Conservation (phyloP, 1,284 basidiomycete species). For the Ustilago xerochloae region DNA sequence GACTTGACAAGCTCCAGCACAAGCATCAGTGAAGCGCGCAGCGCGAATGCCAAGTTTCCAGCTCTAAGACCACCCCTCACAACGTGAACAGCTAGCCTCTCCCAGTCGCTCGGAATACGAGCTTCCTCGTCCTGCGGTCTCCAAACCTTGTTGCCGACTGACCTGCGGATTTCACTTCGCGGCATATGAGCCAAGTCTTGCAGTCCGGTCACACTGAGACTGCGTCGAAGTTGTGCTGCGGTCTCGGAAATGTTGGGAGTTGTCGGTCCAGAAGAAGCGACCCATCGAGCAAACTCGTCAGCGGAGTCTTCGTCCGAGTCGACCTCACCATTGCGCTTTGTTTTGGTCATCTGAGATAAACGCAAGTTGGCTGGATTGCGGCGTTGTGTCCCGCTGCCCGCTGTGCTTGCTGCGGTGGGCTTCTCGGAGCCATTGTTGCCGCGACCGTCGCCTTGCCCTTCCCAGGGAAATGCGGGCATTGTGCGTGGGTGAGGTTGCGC, state of each 20-base stretch:
- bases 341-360: constrained; percentile 43
- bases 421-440: constrained; percentile 9
- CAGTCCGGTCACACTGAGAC: constrained; percentile 56
- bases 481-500: neutral
- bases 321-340: constrained; percentile 18
- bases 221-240: constrained; percentile 59
- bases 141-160: constrained; percentile 65
- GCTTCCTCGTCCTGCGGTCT: constrained; percentile 63
- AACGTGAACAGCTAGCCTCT: constrained; percentile 63
- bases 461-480: constrained; percentile 5
- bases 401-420: neutral
- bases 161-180: constrained; percentile 52
- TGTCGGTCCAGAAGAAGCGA: constrained; percentile 44
- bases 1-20: constrained; percentile 62
- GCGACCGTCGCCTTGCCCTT: neutral
- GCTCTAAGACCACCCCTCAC: constrained; percentile 59
- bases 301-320: constrained; percentile 47
- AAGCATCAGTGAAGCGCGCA: constrained; percentile 56
- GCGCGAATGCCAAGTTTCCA: constrained; percentile 60
- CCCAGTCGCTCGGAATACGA: constrained; percentile 63
- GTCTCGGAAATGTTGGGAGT: constrained; percentile 66
- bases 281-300: constrained; percentile 38
- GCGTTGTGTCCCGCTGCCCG: constrained; percentile 8
- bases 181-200: constrained; percentile 62
- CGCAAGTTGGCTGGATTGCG: constrained; percentile 28